Conservation (phyloP, 2,329 filamentous ascomycete genomes). For the Cytospora piceae region DNA sequence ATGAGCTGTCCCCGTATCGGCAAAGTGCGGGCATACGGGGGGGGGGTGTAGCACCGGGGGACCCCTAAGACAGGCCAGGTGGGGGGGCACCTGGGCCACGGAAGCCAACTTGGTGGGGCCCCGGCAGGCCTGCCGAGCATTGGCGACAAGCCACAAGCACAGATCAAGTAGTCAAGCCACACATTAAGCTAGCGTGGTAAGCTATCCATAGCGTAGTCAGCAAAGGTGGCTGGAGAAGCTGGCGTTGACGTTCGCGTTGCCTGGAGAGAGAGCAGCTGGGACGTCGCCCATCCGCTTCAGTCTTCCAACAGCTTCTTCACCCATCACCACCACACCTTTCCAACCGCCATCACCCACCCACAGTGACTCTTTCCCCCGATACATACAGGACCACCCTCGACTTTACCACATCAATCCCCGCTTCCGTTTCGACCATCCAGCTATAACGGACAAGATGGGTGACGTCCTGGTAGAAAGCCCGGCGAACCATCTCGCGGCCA, state of each 20-base stretch:
- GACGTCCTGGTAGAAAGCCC: conserved; percentile 86
- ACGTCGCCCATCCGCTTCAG: conserved; percentile 19
- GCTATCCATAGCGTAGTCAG: conserved; percentile 14
- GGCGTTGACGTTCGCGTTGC: conserved; percentile 31
- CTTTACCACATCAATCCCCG: not conserved
- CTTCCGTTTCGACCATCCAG: conserved; percentile 1
- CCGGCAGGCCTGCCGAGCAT: conserved; percentile 7
- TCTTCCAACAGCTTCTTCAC: conserved; percentile 6
- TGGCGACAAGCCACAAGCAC: conserved; percentile 2
- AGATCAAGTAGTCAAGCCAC: conserved; percentile 9
- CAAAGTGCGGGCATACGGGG: conserved; percentile 3
- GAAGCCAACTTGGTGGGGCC: not conserved
- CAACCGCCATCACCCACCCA: conserved; percentile 14
- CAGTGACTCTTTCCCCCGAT: not conserved
- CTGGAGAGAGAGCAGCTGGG: conserved; percentile 20
- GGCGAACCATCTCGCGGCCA: conserved; percentile 71
- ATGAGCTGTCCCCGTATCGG: conserved; percentile 3
- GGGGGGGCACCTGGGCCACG: too few species aligned
- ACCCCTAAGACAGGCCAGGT: not conserved
- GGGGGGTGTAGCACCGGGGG: conserved; percentile 2
- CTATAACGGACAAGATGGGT: conserved; percentile 65
- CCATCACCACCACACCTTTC: conserved; percentile 17
- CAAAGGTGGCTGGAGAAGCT: conserved; percentile 24
- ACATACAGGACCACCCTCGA: not conserved
- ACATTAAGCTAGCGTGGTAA: not conserved